Evolutionary conservation across 768 basidiomycete genomes (phyloP).

Genomic region (Hygrophoropsis aurantiaca): DNA sequence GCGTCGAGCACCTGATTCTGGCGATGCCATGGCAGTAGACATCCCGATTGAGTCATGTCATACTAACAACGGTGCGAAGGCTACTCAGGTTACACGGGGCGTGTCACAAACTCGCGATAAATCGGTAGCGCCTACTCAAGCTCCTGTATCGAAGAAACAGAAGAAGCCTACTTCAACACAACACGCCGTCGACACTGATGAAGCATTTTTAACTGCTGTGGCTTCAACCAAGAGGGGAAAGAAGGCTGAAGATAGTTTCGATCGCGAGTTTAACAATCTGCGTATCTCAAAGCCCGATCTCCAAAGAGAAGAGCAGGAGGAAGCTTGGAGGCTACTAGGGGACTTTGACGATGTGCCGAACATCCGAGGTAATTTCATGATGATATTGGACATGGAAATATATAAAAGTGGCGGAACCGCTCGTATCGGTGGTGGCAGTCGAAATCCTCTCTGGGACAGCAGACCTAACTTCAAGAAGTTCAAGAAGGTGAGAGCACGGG

Average conservation of each 20-base stretch:
- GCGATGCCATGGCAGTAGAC: no score
- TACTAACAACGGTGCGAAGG: neutral
- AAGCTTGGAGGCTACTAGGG: slow-evolving; percentile 59
- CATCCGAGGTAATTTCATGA: slow-evolving; percentile 78
- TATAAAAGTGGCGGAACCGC: slow-evolving; percentile 29
- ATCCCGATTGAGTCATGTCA: neutral
- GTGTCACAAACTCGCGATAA: neutral
- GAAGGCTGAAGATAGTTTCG: slow-evolving; percentile 66
- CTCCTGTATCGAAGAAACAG: slow-evolving; percentile 6
- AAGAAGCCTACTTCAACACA: slow-evolving; percentile 7
- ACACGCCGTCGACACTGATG: slow-evolving; percentile 52
- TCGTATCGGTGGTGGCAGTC: slow-evolving; percentile 18
- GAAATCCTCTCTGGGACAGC: slow-evolving; percentile 44
- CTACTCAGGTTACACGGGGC: neutral
- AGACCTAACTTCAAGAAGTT: slow-evolving; percentile 78
- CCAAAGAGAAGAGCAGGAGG: slow-evolving; percentile 43
- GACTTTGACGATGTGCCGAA: slow-evolving; percentile 64
- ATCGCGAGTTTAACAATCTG: slow-evolving; percentile 78
- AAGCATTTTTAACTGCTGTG: slow-evolving; percentile 67
- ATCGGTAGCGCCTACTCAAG: slow-evolving; percentile 1
- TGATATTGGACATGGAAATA: slow-evolving; percentile 66
- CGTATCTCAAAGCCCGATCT: slow-evolving; percentile 67
- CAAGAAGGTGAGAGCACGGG: slow-evolving; percentile 50
- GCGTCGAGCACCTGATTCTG: no score
- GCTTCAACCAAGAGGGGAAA: slow-evolving; percentile 72